phyloP scores from a whole-genome alignment of 2,329 filamentous ascomycete genomes.

The Epichloe amarillans region DNA sequence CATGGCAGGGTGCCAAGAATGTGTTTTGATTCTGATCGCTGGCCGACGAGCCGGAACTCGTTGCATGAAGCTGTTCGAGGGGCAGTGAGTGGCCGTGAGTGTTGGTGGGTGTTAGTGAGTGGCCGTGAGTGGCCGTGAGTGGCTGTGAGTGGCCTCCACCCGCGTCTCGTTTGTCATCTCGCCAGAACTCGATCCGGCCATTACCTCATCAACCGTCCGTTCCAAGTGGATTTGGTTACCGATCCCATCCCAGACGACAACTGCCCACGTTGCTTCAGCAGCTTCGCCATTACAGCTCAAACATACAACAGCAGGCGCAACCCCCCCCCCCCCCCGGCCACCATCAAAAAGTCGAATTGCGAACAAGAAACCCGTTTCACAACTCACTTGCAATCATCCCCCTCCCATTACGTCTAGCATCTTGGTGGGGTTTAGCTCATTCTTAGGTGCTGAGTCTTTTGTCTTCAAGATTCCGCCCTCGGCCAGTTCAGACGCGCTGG shows the following conservation, averaged over 20 bases:
- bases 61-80: neutral
- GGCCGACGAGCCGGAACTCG: too few species aligned
- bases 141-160: neutral
- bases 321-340: neutral
- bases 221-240: neutral
- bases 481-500: slow-evolving; percentile 36
- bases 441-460: slow-evolving; percentile 19
- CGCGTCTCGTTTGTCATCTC: slow-evolving; percentile 5
- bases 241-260: neutral
- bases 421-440: slow-evolving; percentile 22
- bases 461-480: slow-evolving; percentile 22
- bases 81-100: too few species aligned
- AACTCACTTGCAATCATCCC: neutral
- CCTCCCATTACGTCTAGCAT: neutral
- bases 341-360: neutral
- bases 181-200: neutral
- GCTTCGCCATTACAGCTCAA: neutral
- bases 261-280: neutral
- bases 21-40: too few species aligned
- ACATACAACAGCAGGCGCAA: neutral
- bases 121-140: neutral
- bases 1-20: too few species aligned
- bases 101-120: too few species aligned
- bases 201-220: slow-evolving; percentile 5
- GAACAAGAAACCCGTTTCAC: neutral